A percentile compares a stretch with the other conserved stretches of the same genome.
phyloP scores from a whole-genome alignment of 163 green algal species.

The Scenedesmus sp. region DNA sequence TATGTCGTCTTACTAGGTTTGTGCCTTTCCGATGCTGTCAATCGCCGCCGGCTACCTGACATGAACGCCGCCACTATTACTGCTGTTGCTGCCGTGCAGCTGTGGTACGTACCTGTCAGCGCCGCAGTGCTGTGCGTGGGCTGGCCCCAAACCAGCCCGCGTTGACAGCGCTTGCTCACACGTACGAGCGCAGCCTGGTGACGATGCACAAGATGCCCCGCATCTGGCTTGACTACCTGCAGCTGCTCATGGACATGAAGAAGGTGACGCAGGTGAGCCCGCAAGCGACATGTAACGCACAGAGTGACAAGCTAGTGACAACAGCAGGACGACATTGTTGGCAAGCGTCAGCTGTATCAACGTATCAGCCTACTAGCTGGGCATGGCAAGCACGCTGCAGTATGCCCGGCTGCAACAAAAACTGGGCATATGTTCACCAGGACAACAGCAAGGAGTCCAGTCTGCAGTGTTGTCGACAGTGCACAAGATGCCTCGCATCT shows the following conservation, averaged over 20 bases:
- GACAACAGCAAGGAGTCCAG: too few relatives aligned
- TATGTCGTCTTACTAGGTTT: too few relatives aligned
- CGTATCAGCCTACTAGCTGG: too few relatives aligned
- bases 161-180: slow-evolving; percentile 88
- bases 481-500: slow-evolving; percentile 99
- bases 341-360: too few relatives aligned
- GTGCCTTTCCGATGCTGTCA: too few relatives aligned
- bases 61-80: background rate
- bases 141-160: slow-evolving; percentile 67
- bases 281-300: background rate
- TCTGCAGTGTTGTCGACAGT: too few relatives aligned
- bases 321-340: background rate
- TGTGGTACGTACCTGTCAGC: slow-evolving; percentile 96
- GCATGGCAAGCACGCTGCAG: too few relatives aligned
- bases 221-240: slow-evolving; percentile 96
- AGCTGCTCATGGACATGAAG: slow-evolving; percentile 83
- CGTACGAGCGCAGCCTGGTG: slow-evolving; percentile 96
- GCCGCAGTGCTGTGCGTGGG: slow-evolving; percentile 78
- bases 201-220: slow-evolving; percentile 99
- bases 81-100: slow-evolving; percentile 65
- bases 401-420: too few relatives aligned
- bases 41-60: too few relatives aligned
- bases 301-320: background rate
- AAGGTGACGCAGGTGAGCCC: slow-evolving; percentile 78
- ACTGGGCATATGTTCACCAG: too few relatives aligned